These are phyloP conservation scores for Tubosaeta sp. DNA, from an alignment of 768 basidiomycete species.

Conservation along the genomic window DNA sequence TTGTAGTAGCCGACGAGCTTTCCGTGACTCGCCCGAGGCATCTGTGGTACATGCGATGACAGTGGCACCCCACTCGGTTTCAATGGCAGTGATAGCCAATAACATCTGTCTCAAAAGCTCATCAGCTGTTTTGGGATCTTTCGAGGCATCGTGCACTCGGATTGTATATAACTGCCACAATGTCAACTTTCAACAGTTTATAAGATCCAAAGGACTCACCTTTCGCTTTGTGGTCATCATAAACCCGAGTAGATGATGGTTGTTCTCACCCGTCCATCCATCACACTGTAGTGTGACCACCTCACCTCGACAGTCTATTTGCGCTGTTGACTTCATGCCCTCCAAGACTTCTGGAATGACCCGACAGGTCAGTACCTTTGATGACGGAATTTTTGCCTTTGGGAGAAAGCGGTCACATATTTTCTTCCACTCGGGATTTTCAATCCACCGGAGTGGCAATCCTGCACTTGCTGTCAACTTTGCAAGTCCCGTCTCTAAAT, in stretches of 20 bases:
- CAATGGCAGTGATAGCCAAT: slow-evolving; percentile 14
- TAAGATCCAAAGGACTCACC: slow-evolving; percentile 5
- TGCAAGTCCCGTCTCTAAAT: slow-evolving; percentile 1
- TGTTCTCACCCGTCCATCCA: slow-evolving; percentile 35
- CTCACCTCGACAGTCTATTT: slow-evolving; percentile 6
- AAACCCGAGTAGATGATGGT: slow-evolving; percentile 31
- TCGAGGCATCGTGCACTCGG: slow-evolving; percentile 29
- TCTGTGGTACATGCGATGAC: slow-evolving; percentile 29
- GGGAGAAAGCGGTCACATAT: slow-evolving; percentile 31
- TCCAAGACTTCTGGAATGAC: slow-evolving; percentile 18
- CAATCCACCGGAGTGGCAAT: slow-evolving; percentile 2
- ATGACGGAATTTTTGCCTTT: slow-evolving; percentile 21
- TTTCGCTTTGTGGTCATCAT: slow-evolving; percentile 25
- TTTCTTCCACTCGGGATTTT: slow-evolving; percentile 23
- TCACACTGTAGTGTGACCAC: slow-evolving; percentile 31
- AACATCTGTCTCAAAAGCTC: slow-evolving; percentile 24
- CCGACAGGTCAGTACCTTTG: slow-evolving; percentile 19
- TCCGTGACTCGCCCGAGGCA: slow-evolving; percentile 33
- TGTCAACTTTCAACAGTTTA: not conserved
- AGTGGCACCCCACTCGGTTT: slow-evolving; percentile 21
- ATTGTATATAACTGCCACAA: slow-evolving; percentile 27
- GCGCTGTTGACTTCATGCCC: not conserved
- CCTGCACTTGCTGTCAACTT: not conserved
- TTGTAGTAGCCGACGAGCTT: slow-evolving; percentile 19
- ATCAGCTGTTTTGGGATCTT: slow-evolving; percentile 30